Percentiles rank a stretch among this genome's conserved stretches.
Evolutionary conservation across 768 basidiomycete species (phyloP).

Genomic region (Fomitopsis serialis): DNA sequence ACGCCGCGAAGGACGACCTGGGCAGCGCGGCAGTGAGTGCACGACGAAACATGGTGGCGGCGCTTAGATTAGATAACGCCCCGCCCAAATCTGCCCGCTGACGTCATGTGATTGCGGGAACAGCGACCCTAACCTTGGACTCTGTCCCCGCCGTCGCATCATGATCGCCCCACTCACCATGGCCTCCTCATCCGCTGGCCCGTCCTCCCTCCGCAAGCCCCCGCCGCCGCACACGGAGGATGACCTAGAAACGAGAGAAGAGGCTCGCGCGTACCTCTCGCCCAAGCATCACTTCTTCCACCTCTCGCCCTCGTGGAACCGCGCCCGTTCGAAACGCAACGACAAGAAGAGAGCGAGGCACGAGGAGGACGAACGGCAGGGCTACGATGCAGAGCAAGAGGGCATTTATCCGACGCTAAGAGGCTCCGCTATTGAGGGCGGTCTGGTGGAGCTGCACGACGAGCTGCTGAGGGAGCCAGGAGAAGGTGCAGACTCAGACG

Average conservation of each 20-base stretch:
- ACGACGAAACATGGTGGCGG: conserved; percentile 18
- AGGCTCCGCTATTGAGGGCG: background rate
- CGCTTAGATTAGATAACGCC: background rate
- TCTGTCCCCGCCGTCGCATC: background rate
- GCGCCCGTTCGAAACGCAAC: background rate
- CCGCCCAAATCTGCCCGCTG: conserved; percentile 1
- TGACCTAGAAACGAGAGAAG: background rate
- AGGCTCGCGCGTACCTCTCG: conserved; percentile 1
- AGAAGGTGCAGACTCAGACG: conserved; percentile 21
- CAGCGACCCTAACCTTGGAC: conserved; percentile 10
- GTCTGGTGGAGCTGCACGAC: conserved; percentile 10
- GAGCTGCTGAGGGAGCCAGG: background rate
- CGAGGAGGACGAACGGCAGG: background rate
- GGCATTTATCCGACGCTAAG: background rate
- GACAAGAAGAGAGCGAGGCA: background rate
- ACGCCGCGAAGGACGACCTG: background rate
- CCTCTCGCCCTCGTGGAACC: background rate
- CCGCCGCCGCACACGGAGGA: conserved; percentile 24
- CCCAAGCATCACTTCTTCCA: background rate
- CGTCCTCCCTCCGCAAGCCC: conserved; percentile 19
- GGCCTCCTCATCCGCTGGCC: background rate
- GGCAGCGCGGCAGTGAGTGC: conserved; percentile 4
- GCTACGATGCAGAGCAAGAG: background rate
- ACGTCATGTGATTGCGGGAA: conserved; percentile 16
- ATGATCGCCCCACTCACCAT: background rate